Evolutionary conservation across 441 rosid species (phyloP), one percentile per base, ranked within the genome.

Genomic region (Viola pubescens): DNA sequence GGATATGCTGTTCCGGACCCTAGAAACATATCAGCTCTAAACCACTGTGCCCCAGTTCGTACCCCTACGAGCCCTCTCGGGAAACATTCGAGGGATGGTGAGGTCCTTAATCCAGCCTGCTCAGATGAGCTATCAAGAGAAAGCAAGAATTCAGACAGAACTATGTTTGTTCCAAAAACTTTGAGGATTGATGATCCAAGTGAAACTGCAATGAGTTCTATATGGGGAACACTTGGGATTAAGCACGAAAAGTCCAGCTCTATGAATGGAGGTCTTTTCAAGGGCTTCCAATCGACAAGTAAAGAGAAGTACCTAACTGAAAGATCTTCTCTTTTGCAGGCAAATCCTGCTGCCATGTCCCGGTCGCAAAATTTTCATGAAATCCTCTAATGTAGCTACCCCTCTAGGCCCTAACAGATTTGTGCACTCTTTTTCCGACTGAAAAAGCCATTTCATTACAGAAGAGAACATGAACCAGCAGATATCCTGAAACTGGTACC

Each of bases 331-430:
- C 58, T 71, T 45, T 58, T 75, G 74, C 79, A 75, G 58, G 84
- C 80, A 49, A 85, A 83, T 51, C 87, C 92, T 3, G 87, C 85
- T 14, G 87, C 86, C 19, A 63, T 80, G 71, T 81, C 65, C 55
- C 81, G 78, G 75, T 80, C 61, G 68, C 75, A 54, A 11, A 79
- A 78, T 41, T 80, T 82, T 74, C 91, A 71, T n/a, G 92, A 83
- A 75, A 77, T 74, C 67, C 70, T 73, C 10, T 82, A 52, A 52
- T 38, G 51, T 46, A 46, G 49, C 9, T 5, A 26, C 34, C 34
- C 34, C 16, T 13, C 11, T 60, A 34, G 48, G 48, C 39, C 34
- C 34, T 46, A 37, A 45, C 61, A 7, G 1, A 48, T 45, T 46
- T 46, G 48, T 37, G 37, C 6, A 9, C 45, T 19, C 52, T 48